These are phyloP conservation scores for Artomyces pyxidatus DNA, from an alignment of 768 basidiomycete species.

Conservation along the genomic window DNA sequence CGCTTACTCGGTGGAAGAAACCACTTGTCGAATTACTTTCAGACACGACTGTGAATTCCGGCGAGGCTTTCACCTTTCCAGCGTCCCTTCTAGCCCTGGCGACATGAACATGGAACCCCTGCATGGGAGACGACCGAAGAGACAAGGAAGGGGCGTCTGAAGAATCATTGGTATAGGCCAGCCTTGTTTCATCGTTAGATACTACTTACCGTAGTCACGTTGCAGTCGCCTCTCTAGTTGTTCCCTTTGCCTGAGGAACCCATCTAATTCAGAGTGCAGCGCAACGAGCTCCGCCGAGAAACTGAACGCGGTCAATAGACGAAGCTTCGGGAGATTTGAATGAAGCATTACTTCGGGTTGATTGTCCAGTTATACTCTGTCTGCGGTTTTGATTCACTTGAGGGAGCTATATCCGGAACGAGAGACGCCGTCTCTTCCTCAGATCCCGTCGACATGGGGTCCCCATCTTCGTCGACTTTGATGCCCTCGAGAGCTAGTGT, in stretches of 20 bases:
- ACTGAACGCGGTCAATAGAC: constrained; percentile 25
- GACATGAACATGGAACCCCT: constrained; percentile 73
- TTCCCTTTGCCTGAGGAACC: constrained; percentile 38
- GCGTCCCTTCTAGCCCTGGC: constrained; percentile 57
- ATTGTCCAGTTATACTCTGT: constrained; percentile 45
- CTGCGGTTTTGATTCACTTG: constrained; percentile 21
- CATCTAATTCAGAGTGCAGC: constrained; percentile 41
- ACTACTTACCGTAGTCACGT: constrained; percentile 39
- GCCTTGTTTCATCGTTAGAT: not conserved
- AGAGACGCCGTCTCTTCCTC: constrained; percentile 17
- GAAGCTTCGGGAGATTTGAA: not conserved
- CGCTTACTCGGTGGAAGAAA: constrained; percentile 56
- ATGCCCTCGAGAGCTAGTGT: constrained; percentile 28
- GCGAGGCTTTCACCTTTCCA: constrained; percentile 34
- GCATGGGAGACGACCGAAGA: constrained; percentile 55
- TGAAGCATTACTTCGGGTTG: constrained; percentile 47
- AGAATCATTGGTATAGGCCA: not conserved
- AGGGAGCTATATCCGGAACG: not conserved
- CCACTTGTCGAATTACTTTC: constrained; percentile 59
- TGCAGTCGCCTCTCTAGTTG: constrained; percentile 50
- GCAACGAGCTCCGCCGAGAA: constrained; percentile 47
- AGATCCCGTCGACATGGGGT: constrained; percentile 7
- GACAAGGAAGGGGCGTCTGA: constrained; percentile 67
- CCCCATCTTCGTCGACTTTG: not conserved
- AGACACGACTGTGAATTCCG: constrained; percentile 49